Percentiles rank a stretch among this genome's conserved stretches.
phyloP scores from a whole-genome alignment of 202 grass and related monocot genomes.

The Carex sylvatica region DNA sequence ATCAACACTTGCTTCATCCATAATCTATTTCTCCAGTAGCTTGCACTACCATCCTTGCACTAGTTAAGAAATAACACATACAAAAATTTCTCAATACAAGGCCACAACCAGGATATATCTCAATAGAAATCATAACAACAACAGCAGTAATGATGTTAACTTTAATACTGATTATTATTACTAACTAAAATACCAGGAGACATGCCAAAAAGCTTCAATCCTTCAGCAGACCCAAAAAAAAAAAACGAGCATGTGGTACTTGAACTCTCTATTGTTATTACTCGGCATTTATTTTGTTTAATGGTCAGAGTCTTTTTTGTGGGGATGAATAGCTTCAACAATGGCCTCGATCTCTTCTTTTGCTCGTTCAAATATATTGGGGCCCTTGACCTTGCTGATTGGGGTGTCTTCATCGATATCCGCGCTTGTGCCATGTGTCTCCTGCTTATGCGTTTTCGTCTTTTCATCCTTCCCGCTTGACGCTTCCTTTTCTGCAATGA shows the following conservation, averaged over 20 bases:
- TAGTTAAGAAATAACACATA: not conserved
- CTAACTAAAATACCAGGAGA: not conserved
- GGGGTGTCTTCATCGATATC: constrained; percentile 61
- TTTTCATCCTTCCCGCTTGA: constrained; percentile 23
- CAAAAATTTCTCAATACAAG: not conserved
- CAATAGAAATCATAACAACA: not conserved
- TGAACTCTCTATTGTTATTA: not conserved
- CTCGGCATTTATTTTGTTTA: constrained; percentile 30
- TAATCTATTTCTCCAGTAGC: not conserved
- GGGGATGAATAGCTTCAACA: constrained; percentile 52
- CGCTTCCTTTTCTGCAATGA: constrained; percentile 39
- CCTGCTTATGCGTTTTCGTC: constrained; percentile 53
- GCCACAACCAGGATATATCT: not conserved
- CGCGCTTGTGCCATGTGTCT: constrained; percentile 67
- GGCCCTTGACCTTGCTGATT: constrained; percentile 52
- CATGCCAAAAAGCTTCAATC: not conserved
- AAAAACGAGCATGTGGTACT: not conserved
- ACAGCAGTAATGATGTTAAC: not conserved
- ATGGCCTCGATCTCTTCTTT: constrained; percentile 83
- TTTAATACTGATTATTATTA: not conserved
- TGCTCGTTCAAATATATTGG: constrained; percentile 64
- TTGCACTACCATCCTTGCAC: not conserved
- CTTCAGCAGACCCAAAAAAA: not conserved
- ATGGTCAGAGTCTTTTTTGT: constrained; percentile 44
- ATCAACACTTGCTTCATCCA: not conserved